Evolutionary conservation across 1,284 basidiomycete species (phyloP).

Genomic region (Cystobasidium sp.): DNA sequence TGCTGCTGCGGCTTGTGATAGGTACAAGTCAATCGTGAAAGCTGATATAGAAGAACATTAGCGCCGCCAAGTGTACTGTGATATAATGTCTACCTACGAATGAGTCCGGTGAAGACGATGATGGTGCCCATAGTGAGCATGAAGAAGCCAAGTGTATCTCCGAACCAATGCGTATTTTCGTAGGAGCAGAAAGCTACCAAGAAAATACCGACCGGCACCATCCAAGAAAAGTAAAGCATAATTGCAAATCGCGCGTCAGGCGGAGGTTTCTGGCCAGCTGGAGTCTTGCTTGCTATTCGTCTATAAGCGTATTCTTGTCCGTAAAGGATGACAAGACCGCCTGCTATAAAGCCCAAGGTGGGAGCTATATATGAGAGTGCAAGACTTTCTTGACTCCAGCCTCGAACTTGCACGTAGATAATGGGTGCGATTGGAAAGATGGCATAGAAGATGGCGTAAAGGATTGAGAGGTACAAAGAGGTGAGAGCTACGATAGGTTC

Average conservation of each 20-base stretch:
- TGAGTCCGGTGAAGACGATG: slow-evolving; percentile 33
- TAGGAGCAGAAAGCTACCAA: slow-evolving; percentile 42
- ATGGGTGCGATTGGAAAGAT: slow-evolving; percentile 35
- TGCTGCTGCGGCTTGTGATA: slow-evolving; percentile 39
- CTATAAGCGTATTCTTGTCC: slow-evolving; percentile 34
- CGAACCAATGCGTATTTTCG: slow-evolving; percentile 39
- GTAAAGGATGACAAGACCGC: slow-evolving; percentile 24
- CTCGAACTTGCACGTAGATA: slow-evolving; percentile 37
- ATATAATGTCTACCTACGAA: slow-evolving; percentile 23
- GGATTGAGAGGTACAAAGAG: slow-evolving; percentile 33
- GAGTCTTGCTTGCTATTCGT: not conserved
- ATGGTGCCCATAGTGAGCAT: slow-evolving; percentile 31
- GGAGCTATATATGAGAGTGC: slow-evolving; percentile 40
- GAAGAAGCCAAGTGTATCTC: slow-evolving; percentile 30
- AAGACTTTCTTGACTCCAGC: slow-evolving; percentile 40
- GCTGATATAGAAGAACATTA: slow-evolving; percentile 4
- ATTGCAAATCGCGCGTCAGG: slow-evolving; percentile 33
- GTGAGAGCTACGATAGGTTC: slow-evolving; percentile 40
- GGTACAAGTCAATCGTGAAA: slow-evolving; percentile 38
- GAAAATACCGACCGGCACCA: slow-evolving; percentile 37
- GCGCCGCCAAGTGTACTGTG: not conserved
- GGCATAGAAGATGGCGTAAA: slow-evolving; percentile 44
- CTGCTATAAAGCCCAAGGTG: slow-evolving; percentile 29
- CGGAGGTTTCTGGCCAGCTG: slow-evolving; percentile 31
- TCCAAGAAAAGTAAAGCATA: slow-evolving; percentile 24